These are phyloP conservation scores for Eimeria acervulina DNA, from an alignment of 169 alveolate genomes.

Conservation along the genomic window DNA sequence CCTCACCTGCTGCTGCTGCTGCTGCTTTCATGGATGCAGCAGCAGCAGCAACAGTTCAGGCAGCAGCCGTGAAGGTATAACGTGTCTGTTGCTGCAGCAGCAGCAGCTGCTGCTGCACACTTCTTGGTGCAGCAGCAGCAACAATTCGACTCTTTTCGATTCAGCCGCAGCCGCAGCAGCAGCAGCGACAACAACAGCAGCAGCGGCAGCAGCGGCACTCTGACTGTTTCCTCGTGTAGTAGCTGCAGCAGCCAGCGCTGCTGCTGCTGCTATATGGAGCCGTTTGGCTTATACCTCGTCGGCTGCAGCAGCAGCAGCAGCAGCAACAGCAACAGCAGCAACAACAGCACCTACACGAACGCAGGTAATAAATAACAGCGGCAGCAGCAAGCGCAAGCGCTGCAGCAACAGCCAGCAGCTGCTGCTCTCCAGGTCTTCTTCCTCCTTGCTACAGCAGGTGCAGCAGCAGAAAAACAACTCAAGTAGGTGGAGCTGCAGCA, in stretches of 20 bases:
- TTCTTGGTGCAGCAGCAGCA: conserved; percentile 4
- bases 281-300: too few relatives aligned
- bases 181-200: background rate
- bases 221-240: background rate
- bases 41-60: too few relatives aligned
- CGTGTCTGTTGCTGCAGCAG: background rate
- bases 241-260: conserved; percentile 15
- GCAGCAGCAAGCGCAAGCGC: background rate
- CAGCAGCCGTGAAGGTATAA: too few relatives aligned
- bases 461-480: too few relatives aligned
- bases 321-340: conserved; percentile 31
- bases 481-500: too few relatives aligned
- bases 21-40: too few relatives aligned
- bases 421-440: background rate
- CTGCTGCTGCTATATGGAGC: background rate
- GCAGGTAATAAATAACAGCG: background rate
- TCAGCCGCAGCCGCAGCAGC: conserved; percentile 1
- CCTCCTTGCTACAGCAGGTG: too few relatives aligned
- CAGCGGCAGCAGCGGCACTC: background rate
- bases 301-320: background rate
- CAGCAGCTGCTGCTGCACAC: background rate
- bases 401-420: conserved; percentile 19
- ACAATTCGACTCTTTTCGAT: background rate
- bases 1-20: background rate
- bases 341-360: conserved; percentile 1